phyloP scores from a whole-genome alignment of 345 rosid genomes.

The Acer negundo region DNA sequence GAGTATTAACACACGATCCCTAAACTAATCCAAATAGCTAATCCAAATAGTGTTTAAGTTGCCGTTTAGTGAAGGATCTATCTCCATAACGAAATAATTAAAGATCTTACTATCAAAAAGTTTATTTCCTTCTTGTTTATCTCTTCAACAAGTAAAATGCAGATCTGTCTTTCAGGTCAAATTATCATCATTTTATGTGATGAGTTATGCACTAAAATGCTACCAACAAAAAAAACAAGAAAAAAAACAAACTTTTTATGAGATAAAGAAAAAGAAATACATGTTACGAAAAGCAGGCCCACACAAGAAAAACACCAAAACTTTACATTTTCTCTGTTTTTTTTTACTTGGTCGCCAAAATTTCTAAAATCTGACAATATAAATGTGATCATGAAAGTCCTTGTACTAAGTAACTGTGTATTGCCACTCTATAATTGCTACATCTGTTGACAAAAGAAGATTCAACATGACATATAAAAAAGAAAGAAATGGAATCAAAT shows the following conservation, averaged over 20 bases:
- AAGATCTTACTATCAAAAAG: neutral
- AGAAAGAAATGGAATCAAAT: neutral
- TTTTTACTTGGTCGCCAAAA: no score
- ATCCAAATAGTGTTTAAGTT: neutral
- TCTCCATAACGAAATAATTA: neutral
- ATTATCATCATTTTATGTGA: neutral
- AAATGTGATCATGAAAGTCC: neutral
- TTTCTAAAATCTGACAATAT: no score
- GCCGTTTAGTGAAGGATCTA: neutral
- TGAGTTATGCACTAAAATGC: neutral
- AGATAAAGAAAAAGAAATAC: neutral
- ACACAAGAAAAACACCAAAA: neutral
- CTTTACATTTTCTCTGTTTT: no score
- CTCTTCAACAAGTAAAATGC: no score
- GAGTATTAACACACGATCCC: neutral
- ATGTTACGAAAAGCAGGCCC: neutral
- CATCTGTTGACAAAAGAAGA: neutral
- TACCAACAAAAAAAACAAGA: neutral
- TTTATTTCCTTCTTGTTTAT: no score
- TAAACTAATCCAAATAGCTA: neutral
- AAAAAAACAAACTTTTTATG: neutral
- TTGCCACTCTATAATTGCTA: neutral
- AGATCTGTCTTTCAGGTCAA: no score
- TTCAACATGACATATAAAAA: neutral
- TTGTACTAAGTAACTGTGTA: no score